Evolutionary conservation across 2,329 filamentous ascomycete genomes (phyloP), one percentile per base, ranked within the genome.

Genomic region (Talaromyces sp.): DNA sequence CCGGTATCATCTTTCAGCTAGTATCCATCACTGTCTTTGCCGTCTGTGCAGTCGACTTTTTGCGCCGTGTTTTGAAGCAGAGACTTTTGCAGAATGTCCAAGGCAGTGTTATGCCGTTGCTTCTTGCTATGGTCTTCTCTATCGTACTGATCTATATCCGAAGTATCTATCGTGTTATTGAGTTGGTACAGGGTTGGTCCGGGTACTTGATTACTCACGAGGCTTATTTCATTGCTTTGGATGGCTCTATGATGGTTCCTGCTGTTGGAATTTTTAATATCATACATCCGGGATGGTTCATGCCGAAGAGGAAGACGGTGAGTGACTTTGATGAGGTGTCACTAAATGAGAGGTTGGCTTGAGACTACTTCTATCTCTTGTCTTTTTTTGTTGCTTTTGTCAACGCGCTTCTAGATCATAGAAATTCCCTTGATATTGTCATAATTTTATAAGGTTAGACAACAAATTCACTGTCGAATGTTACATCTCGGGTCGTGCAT

Each of bases 1-100:
- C 81, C 1, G 86, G 86, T 15, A 83, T 89, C 22, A 77, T 82
- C n/a, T 80, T 88, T 63, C 86, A 89, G 69, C 83, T 88, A 47
- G 78, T 80, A 64, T 83, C 84, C 5, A 82, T 88, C 63, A 78
- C 81, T 37, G 65, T 84, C 63, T 88, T 89, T 72, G 80, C 80
- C 52, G 66, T 72, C 68, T 75, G 83, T 45, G 80, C 85, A 3
- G 74, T 68, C 3, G 76, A 78, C 57, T 86, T 86, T 69, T 71
- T 86, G 25, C 72, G 74, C 7, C 77, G 81, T 11, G 72, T 75
- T 3, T 35, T 73, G 54, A 70, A 71, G 11, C 64, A 65, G n/a
- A 67, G 50, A 3, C 68, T 77, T 0, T 59, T 76, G 22, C 68
- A 72, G 50, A 62, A 67, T 9, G 64, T 73, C 63, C 70, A 65